A percentile compares a stretch with the other conserved stretches of the same genome.
phyloP scores from a whole-genome alignment of 306 rosid genomes.

The Cicer pinnatifidum region DNA sequence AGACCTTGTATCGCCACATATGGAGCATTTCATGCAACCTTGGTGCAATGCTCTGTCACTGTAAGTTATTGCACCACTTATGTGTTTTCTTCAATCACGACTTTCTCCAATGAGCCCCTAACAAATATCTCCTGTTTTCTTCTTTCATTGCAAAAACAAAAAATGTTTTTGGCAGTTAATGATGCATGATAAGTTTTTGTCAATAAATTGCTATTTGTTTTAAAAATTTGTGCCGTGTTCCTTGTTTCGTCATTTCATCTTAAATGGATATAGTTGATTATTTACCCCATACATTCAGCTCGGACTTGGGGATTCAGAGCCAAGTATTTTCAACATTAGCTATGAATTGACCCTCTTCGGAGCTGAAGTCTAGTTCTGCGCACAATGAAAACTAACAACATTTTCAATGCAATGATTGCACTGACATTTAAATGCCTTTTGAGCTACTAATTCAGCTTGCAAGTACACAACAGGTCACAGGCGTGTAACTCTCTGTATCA shows the following conservation, averaged over 20 bases:
- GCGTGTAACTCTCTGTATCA: neutral
- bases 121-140: neutral
- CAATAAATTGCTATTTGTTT: constrained; percentile 3
- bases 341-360: neutral
- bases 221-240: constrained; percentile 18
- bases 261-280: constrained; percentile 12
- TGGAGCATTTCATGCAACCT: constrained; percentile 96
- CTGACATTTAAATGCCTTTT: neutral
- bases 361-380: neutral
- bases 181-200: constrained; percentile 6
- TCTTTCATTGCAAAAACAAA: neutral
- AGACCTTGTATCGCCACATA: constrained; percentile 90
- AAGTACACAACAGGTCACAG: neutral
- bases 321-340: constrained; percentile 2
- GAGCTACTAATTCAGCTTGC: neutral
- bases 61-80: constrained; percentile 51
- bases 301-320: neutral
- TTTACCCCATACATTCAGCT: neutral
- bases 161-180: neutral
- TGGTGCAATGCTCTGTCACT: constrained; percentile 96
- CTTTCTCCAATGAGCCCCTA: constrained; percentile 1
- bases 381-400: neutral
- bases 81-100: constrained; percentile 7
- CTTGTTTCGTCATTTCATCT: constrained; percentile 17
- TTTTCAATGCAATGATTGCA: neutral